Base-by-base conservation (phyloP, 805 yeast species). In the Wickerhamomyces bisporus region DNA sequence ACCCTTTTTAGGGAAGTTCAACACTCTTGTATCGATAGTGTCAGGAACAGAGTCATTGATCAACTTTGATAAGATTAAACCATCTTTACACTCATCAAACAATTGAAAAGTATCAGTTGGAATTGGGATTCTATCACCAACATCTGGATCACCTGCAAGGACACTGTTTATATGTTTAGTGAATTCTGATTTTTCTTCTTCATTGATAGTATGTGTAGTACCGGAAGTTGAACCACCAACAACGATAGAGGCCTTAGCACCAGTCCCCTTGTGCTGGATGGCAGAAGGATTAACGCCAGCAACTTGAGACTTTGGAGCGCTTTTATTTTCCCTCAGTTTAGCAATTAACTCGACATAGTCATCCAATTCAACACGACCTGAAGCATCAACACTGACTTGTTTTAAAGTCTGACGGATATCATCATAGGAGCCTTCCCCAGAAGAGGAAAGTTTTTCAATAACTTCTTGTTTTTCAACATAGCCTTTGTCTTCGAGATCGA, bases 21-120 rank as follows among this genome's bases (percentile, higher is more conserved):
- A 75, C 14, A 93, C 98, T 73, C 98, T 85, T 9, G 97, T 89
- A 67, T 93, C 98, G 53, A 93, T 93, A 10, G 98, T 93, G 64
- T 93, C 96, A 8, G 98, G 96, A 25, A 93, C 98, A 24, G 97
- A 87, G 65, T 93, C 98, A 61, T 93, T 93, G 61, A 93, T 88
- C 58, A 93, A 79, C 62, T 87, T 86, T 16, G 98, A 88, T 41
- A 93, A 70, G 20, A 93, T 88, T 53, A 93, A 70, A 49, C 98
- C 98, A 62, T 93, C 98, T 48, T 87, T 77, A 66, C 96, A 87
- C 64, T 93, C 98, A 62, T 93, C 98, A 57, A 93, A 93, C 41
- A 93, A 73, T 67, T 93, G 98, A 70, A 93, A 93, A 36, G 87
- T 81, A 45, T 93, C 95, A 9, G 95, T 79, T 49, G 95, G 94